phyloP scores from a whole-genome alignment of 2,329 filamentous ascomycete species.

The Seiridium cupressi region DNA sequence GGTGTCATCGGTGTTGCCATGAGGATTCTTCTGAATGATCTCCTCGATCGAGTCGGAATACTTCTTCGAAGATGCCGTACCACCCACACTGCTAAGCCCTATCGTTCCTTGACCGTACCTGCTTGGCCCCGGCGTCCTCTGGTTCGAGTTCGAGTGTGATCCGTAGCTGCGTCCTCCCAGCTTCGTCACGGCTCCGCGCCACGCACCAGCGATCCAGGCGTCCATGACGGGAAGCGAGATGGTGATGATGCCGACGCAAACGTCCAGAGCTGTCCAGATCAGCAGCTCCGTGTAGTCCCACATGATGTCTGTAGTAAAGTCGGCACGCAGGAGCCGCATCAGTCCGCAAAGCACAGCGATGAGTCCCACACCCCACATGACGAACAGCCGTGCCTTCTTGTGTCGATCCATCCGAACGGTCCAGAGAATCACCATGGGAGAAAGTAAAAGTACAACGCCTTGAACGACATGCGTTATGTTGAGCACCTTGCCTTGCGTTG shows the following conservation, averaged over 20 bases:
- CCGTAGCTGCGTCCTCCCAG: constrained; percentile 7
- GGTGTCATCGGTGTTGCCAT: not conserved
- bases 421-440: constrained; percentile 33
- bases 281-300: constrained; percentile 25
- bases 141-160: not conserved
- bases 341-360: constrained; percentile 28
- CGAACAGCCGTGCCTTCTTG: constrained; percentile 28
- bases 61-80: not conserved
- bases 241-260: constrained; percentile 28
- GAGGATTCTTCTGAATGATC: constrained; percentile 4
- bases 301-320: constrained; percentile 16
- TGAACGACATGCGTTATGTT: constrained; percentile 30
- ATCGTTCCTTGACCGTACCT: constrained; percentile 4
- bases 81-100: not conserved
- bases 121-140: not conserved
- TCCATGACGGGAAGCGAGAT: constrained; percentile 32
- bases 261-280: constrained; percentile 29
- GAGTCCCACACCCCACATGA: constrained; percentile 29
- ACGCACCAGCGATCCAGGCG: constrained; percentile 20
- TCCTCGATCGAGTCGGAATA: constrained; percentile 9
- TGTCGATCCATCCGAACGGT: constrained; percentile 26
- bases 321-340: constrained; percentile 22
- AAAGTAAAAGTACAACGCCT: constrained; percentile 29
- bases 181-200: constrained; percentile 11
- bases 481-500: constrained; percentile 16